phyloP scores from a whole-genome alignment of 768 basidiomycete species.

The Tylopilus rubrobrunneus region DNA sequence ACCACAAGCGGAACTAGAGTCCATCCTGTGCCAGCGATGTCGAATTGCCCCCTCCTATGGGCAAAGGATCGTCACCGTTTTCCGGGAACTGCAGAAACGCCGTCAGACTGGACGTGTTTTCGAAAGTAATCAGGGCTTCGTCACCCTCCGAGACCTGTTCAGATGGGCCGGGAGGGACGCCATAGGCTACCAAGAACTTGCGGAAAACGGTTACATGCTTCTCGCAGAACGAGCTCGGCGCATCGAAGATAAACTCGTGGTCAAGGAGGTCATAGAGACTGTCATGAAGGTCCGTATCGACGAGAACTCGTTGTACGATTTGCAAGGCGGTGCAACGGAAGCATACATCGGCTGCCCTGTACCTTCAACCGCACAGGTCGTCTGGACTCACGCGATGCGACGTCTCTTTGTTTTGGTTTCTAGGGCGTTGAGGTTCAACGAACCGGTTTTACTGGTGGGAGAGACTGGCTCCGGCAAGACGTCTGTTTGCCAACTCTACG shows the following conservation, averaged over 20 bases:
- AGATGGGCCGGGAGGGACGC: constrained; percentile 95
- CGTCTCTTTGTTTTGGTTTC: constrained; percentile 80
- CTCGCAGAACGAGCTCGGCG: constrained; percentile 86
- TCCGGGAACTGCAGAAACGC: constrained; percentile 88
- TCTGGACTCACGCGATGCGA: constrained; percentile 95
- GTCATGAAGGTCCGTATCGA: constrained; percentile 87
- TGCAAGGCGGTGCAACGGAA: constrained; percentile 42
- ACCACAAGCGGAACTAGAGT: constrained; percentile 88
- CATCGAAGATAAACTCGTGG: constrained; percentile 79
- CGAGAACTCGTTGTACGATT: constrained; percentile 62
- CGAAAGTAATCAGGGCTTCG: constrained; percentile 96
- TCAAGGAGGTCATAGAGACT: constrained; percentile 89
- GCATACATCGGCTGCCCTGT: constrained; percentile 55
- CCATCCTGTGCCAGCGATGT: constrained; percentile 89
- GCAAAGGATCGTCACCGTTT: constrained; percentile 85
- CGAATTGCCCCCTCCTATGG: constrained; percentile 93
- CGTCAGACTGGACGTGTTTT: constrained; percentile 90
- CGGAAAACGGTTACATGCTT: constrained; percentile 96
- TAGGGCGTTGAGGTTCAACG: constrained; percentile 84
- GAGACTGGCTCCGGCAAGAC: constrained; percentile 99
- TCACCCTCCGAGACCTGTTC: constrained; percentile 94
- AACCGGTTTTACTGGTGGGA: constrained; percentile 92
- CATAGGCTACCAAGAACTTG: constrained; percentile 85
- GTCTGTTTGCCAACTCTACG: constrained; percentile 89
- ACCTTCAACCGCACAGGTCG: constrained; percentile 45